phyloP scores from a whole-genome alignment of 177 flowering plant species.

The Telopea speciosissima region DNA sequence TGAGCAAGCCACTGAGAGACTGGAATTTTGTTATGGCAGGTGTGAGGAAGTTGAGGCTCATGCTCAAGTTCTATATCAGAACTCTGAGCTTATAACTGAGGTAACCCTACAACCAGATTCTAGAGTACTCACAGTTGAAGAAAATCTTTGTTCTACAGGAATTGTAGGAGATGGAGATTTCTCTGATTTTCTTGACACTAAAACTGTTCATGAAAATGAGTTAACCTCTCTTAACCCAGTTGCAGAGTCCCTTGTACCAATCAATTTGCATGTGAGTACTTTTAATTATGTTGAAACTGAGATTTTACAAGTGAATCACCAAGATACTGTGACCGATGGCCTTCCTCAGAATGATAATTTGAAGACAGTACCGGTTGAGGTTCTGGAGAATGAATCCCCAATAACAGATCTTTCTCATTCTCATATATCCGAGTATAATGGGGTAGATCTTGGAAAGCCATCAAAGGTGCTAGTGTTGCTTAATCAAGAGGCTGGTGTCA shows the following conservation, averaged over 20 bases:
- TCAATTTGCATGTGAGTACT: slow-evolving; percentile 3
- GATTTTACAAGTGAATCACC: slow-evolving; percentile 17
- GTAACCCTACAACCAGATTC: slow-evolving; percentile 16
- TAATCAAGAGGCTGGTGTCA: slow-evolving; percentile 8
- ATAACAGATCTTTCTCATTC: slow-evolving; percentile 9
- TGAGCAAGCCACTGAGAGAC: slow-evolving; percentile 19
- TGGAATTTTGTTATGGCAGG: slow-evolving; percentile 18
- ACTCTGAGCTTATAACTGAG: slow-evolving; percentile 24
- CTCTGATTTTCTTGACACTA: background rate
- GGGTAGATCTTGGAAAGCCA: slow-evolving; percentile 13
- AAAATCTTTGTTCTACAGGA: background rate
- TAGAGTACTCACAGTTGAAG: slow-evolving; percentile 3
- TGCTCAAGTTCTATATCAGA: slow-evolving; percentile 9
- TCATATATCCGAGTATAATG: slow-evolving; percentile 2
- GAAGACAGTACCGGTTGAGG: slow-evolving; percentile 13
- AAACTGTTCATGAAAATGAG: background rate
- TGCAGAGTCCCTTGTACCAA: slow-evolving; percentile 9
- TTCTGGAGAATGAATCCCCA: slow-evolving; percentile 12
- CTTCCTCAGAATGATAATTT: slow-evolving; percentile 6
- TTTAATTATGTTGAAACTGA: slow-evolving; percentile 18
- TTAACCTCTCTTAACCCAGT: background rate
- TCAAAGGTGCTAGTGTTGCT: slow-evolving; percentile 1
- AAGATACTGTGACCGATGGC: slow-evolving; percentile 16
- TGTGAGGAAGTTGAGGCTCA: slow-evolving; percentile 14
- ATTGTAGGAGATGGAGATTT: background rate